A percentile compares a stretch with the other conserved stretches of the same genome.
These are phyloP conservation scores for Botryotinia narcissicola DNA, from an alignment of 2,329 filamentous ascomycete species.

Conservation along the genomic window DNA sequence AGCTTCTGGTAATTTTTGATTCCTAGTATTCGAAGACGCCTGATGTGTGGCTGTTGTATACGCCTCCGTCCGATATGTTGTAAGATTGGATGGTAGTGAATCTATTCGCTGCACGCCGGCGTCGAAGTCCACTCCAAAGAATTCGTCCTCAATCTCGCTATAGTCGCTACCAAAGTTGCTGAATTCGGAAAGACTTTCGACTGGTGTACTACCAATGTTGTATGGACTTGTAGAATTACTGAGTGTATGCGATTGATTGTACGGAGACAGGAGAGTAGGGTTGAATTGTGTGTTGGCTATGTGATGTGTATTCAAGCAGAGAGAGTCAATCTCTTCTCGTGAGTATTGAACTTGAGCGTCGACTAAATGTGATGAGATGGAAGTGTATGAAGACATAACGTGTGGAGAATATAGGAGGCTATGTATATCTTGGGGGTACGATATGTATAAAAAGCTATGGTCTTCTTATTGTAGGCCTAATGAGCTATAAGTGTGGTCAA, in stretches of 20 bases:
- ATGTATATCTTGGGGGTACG: conserved; percentile 28
- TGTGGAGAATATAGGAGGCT: conserved; percentile 33
- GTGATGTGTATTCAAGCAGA: conserved; percentile 30
- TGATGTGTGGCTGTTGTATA: conserved; percentile 27
- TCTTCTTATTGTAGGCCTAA: conserved; percentile 24
- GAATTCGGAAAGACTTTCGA: conserved; percentile 35
- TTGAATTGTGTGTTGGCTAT: conserved; percentile 28
- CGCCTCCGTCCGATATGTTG: conserved; percentile 24
- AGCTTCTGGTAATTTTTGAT: conserved; percentile 25
- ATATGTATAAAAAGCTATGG: conserved; percentile 26
- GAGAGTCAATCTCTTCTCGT: conserved; percentile 30
- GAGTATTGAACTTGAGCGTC: conserved; percentile 30
- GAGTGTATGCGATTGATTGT: conserved; percentile 31
- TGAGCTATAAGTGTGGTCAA: conserved; percentile 30
- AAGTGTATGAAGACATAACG: conserved; percentile 38
- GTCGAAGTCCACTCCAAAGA: conserved; percentile 39
- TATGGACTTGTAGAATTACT: conserved; percentile 37
- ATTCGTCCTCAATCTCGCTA: conserved; percentile 36
- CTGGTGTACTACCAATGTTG: conserved; percentile 31
- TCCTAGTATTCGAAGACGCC: conserved; percentile 23
- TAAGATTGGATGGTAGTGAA: conserved; percentile 23
- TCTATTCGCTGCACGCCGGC: conserved; percentile 33
- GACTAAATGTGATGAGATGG: conserved; percentile 27
- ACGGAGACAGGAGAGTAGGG: conserved; percentile 33
- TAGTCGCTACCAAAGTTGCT: conserved; percentile 37